Evolutionary conservation across 495 filamentous ascomycete species (phyloP), one percentile per base, ranked within the genome.

Genomic region (Jackrogersella minutella): DNA sequence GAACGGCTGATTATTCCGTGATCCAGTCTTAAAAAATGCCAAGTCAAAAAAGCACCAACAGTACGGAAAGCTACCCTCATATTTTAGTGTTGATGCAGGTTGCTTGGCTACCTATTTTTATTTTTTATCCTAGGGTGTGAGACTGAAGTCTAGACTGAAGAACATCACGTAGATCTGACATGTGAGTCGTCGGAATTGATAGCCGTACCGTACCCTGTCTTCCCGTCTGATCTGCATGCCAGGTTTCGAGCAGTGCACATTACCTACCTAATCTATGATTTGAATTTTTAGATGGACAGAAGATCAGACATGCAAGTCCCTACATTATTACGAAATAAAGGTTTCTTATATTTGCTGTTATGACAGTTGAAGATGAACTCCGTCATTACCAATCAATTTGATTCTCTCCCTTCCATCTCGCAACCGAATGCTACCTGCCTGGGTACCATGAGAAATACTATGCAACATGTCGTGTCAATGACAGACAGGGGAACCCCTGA

Each of bases 151-250:
- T 16, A n/a, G 30, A 26, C 22, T 14, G 9, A 28, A 30, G 4
- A 11, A 30, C 11, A 44, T 57, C 19, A 34, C 50, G 19, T 4
- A 36, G 5, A 28, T 14, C 13, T 41, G 13, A 41, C 1, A 30
- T 56, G 41, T 14, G 54, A 46, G 60, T 56, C 55, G 49, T 61
- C 57, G 52, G 46, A 10, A 37, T 58, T 66, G 44, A 62, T 56
- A n/a, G n/a, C n/a, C n/a, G n/a, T 62, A 16, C 26, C 43, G 36
- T 22, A 47, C 50, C 40, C 50, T 62, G 30, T 47, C 59, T 14
- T 17, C 22, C 43, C 43, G 39, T 62, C 26, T 17, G 37, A 39
- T 36, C 30, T 54, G 14, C 61, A 26, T n/a, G 6, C 34, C 13
- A 13, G 52, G 22, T 51, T 28, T 1, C 17, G 52, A 33, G 21